phyloP scores from a whole-genome alignment of 345 rosid species.

The Populus pruinosa region DNA sequence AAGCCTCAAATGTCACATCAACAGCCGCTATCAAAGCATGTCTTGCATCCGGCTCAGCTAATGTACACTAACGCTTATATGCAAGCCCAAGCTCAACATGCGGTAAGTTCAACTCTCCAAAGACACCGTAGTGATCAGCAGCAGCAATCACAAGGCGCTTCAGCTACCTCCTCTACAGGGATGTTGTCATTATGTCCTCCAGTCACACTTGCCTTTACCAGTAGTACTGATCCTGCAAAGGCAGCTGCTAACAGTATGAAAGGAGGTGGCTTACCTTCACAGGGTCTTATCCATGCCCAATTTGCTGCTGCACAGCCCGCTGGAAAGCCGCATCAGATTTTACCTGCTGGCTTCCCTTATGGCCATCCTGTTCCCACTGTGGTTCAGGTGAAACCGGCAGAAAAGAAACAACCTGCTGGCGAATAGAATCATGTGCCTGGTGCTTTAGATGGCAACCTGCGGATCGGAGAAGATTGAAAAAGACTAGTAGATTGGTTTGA shows the following conservation, averaged over 20 bases:
- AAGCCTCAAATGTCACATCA: conserved; percentile 51
- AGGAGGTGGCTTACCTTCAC: conserved; percentile 53
- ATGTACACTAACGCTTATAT: conserved; percentile 50
- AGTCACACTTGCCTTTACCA: conserved; percentile 31
- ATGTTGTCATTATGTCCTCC: conserved; percentile 54
- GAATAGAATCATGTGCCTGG: conserved; percentile 40
- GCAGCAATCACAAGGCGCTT: conserved; percentile 44
- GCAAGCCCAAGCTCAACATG: conserved; percentile 58
- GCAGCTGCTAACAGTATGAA: conserved; percentile 63
- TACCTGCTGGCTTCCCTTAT: conserved; percentile 58
- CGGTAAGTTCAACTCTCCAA: conserved; percentile 41
- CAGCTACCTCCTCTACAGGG: conserved; percentile 44
- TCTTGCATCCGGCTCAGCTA: conserved; percentile 54
- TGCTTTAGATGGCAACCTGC: conserved; percentile 13
- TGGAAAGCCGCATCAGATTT: conserved; percentile 58
- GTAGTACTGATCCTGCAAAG: conserved; percentile 72
- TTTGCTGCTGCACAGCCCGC: conserved; percentile 45
- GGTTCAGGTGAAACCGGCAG: conserved; percentile 78
- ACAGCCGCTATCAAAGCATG: conserved; percentile 58
- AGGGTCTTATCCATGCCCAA: conserved; percentile 46
- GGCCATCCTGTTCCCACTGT: conserved; percentile 51
- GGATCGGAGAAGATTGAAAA: not conserved
- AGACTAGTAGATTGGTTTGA: conserved; percentile 8
- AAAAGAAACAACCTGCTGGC: conserved; percentile 85
- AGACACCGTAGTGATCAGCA: conserved; percentile 62